Conservation (phyloP, 345 rosid species). For the Punica granatum region DNA sequence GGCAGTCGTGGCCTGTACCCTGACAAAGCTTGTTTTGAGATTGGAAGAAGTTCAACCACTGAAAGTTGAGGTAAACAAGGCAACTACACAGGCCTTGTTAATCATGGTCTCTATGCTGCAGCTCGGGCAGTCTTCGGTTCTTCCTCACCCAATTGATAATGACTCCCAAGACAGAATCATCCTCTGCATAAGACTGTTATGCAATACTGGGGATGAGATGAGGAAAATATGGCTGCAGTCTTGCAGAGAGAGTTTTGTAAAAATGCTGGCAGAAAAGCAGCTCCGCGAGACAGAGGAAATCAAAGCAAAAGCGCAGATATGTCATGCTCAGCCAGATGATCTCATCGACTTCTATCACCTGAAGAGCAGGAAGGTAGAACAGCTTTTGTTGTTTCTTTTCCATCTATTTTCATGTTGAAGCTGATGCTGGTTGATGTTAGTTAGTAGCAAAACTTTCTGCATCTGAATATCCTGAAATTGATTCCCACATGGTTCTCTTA, state of each 20-base stretch:
- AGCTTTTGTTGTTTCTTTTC: not conserved
- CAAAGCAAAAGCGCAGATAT: conserved; percentile 88
- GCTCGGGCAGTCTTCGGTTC: conserved; percentile 80
- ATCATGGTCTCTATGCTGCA: conserved; percentile 89
- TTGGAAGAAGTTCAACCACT: conserved; percentile 90
- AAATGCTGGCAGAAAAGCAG: conserved; percentile 96
- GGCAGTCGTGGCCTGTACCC: conserved; percentile 91
- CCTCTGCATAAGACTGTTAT: conserved; percentile 72
- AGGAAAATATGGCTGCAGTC: conserved; percentile 84
- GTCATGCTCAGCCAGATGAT: conserved; percentile 96
- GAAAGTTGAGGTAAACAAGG: conserved; percentile 69
- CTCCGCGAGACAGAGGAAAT: conserved; percentile 73
- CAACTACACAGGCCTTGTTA: conserved; percentile 56
- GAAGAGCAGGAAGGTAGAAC: conserved; percentile 88
- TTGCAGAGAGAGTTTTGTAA: conserved; percentile 87
- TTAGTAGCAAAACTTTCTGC: not conserved
- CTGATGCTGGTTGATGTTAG: not conserved
- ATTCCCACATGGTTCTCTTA: not conserved
- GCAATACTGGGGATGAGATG: conserved; percentile 71
- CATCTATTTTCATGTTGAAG: conserved; percentile 1
- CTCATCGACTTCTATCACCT: conserved; percentile 96
- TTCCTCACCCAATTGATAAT: conserved; percentile 88
- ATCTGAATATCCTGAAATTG: not conserved
- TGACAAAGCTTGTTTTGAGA: conserved; percentile 87
- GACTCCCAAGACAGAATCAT: conserved; percentile 86